Conservation (phyloP, 345 rosid genomes). For the Laguncularia racemosa region DNA sequence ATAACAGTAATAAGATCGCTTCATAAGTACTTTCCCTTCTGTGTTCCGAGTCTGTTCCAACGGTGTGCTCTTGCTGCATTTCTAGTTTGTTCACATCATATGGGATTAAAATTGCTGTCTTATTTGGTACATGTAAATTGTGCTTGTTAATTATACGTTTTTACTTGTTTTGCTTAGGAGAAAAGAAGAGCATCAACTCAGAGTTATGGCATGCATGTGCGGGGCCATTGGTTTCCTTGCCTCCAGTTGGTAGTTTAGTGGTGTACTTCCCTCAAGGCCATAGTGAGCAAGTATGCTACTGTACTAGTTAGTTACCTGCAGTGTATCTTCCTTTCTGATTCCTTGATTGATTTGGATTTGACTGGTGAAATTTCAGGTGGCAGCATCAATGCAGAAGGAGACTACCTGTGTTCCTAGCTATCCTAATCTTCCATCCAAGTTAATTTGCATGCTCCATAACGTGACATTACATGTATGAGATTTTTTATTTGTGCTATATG, state of each 20-base stretch:
- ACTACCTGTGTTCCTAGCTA: constrained; percentile 58
- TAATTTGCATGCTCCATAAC: constrained; percentile 65
- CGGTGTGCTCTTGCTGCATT: too few species aligned
- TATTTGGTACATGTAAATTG: too few species aligned
- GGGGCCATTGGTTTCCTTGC: constrained; percentile 87
- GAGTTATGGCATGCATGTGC: constrained; percentile 99
- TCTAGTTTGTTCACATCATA: too few species aligned
- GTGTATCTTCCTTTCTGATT: constrained; percentile 8
- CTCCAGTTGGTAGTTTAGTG: constrained; percentile 89
- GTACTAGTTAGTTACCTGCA: constrained; percentile 10
- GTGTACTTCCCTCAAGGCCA: constrained; percentile 99
- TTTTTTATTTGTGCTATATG: constrained; percentile 2
- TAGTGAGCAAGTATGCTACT: constrained; percentile 70
- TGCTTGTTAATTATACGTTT: neutral
- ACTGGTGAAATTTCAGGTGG: constrained; percentile 40
- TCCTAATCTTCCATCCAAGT: constrained; percentile 67
- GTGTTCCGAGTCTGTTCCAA: too few species aligned
- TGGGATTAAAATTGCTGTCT: too few species aligned
- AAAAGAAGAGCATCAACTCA: constrained; percentile 74
- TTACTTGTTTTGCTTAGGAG: constrained; percentile 43
- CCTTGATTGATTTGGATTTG: constrained; percentile 9
- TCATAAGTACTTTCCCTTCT: too few species aligned
- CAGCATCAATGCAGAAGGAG: constrained; percentile 76
- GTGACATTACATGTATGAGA: constrained; percentile 58
- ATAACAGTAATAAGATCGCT: too few species aligned